Evolutionary conservation across 176 grass and related monocot species (phyloP), one percentile per base, ranked within the genome.

Genomic region (Eremochloa ophiuroides): DNA sequence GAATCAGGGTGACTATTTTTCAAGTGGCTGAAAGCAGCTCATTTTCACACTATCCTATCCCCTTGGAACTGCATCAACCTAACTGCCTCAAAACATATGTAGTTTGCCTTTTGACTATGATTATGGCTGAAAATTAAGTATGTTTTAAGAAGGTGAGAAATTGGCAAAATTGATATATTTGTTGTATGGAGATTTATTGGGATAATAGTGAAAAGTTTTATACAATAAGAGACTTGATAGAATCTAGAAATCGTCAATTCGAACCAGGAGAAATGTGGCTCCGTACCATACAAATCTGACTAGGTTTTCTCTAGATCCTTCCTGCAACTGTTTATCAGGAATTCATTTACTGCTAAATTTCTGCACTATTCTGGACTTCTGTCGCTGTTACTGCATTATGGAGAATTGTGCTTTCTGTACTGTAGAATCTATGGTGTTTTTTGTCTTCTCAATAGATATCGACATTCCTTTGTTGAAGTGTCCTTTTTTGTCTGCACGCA

Each of bases 401-500:
- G 26, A 71, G 23, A 71, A 70, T 27, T 48, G 8, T 18, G 47
- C 9, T 69, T 80, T 5, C 17, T 70, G 25, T 37, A n/a, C 11
- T 61, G n/a, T n/a, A n/a, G 51, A 31, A 69, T 46, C 23, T 40
- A 75, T 35, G 1, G 0, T 23, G 20, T 23, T 58, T 4, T 23
- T 46, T 61, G 1, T 29, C 26, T 62, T 58, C 28, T 22, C 11
- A 17, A 31, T 87, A 71, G 31, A 62, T 70, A 17, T 83, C 18
- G 15, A 26, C 7, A 26, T 70, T 69, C 22, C 60, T 78, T 63
- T 87, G 34, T 76, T 47, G 62, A 87, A 69, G 47, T 30, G 31
- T 58, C 18, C 20, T 22, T 80, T 47, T 20, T 31, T 37, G 17
- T 53, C n/a, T 80, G 20, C 62, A 48, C 16, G 20, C 15, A 56